Base-by-base conservation (phyloP, 2,329 filamentous ascomycete genomes). In the Alternaria arborescens region DNA sequence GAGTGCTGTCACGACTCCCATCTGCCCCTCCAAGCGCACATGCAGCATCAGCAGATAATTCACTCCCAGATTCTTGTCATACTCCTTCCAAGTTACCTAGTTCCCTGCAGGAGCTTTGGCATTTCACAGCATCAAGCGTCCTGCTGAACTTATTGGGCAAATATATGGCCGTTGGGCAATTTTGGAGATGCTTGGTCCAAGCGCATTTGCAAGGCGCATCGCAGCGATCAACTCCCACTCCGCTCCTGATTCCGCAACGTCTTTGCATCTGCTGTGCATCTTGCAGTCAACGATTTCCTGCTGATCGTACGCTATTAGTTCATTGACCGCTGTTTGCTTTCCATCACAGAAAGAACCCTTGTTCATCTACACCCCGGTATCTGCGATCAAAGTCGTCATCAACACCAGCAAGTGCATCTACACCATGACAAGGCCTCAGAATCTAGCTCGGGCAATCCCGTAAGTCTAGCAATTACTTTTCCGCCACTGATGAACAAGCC, bases 401-500 rank as follows among this genome's bases (percentile, higher is more conserved):
- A 50, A 18, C n/a, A 34, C 51, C 34, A 34, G 0, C 1, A 32
- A 34, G 2, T 24, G 22, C 34, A 40, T 32, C n/a, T 54, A 55
- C 40, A 55, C 51, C 26, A 66, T 64, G 54, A 52, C 55, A 62
- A 50, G 28, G 42, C 52, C 55, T 51, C 62, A 47, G 50, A 64
- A 56, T 60, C 62, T 66, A 18, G 16, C 44, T 34, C 67, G 63
- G 59, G 67, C 62, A 61, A 62, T 69, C 53, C 66, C 63, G 73
- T 76, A 69, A 66, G 73, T 71, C 53, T 60, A 48, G n/a, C 54
- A 28, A 53, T 57, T 38, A 38, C 14, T 50, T 36, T 24, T 14
- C 20, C 14, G 61, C 53, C 22, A 55, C 64, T 54, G 58, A 65
- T 64, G 64, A 69, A 65, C 66, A 63, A 60, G 62, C 63, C 63